Conservation (phyloP, 2,329 filamentous ascomycete genomes). For the Westerdykella ornata region DNA sequence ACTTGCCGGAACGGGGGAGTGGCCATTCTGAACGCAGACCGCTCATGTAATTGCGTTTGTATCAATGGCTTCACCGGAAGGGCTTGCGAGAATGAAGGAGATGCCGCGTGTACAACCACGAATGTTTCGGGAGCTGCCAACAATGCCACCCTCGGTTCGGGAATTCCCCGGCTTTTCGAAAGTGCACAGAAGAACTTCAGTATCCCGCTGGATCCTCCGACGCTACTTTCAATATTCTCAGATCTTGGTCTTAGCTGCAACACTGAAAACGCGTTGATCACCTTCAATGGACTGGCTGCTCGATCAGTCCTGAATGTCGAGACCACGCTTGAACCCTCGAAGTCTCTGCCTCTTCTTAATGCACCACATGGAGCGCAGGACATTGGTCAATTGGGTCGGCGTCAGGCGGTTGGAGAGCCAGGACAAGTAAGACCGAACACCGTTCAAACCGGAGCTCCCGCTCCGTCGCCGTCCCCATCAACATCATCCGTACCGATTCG, state of each 20-base stretch:
- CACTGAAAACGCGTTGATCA: conserved; percentile 79
- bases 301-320: conserved; percentile 18
- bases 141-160: conserved; percentile 68
- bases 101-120: conserved; percentile 52
- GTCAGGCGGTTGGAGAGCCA: conserved; percentile 30
- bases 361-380: conserved; percentile 14
- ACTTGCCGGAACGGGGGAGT: conserved; percentile 75
- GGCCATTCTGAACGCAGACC: conserved; percentile 58
- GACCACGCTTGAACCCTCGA: conserved; percentile 15
- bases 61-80: conserved; percentile 74
- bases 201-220: conserved; percentile 63
- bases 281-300: conserved; percentile 56
- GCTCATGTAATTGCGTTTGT: conserved; percentile 76
- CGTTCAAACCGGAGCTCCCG: conserved; percentile 8
- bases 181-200: conserved; percentile 62
- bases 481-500: conserved; percentile 17
- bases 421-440: conserved; percentile 23
- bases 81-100: conserved; percentile 47
- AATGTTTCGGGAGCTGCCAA: conserved; percentile 37
- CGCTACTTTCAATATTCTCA: conserved; percentile 71
- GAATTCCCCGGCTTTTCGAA: conserved; percentile 67
- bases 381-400: conserved; percentile 8
- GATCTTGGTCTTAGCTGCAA: conserved; percentile 69
- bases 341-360: conserved; percentile 21
- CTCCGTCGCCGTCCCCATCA: conserved; percentile 8